Evolutionary conservation across 257 asterid genomes (phyloP), one percentile per base, ranked within the genome.

Genomic region (Salvia splendens): DNA sequence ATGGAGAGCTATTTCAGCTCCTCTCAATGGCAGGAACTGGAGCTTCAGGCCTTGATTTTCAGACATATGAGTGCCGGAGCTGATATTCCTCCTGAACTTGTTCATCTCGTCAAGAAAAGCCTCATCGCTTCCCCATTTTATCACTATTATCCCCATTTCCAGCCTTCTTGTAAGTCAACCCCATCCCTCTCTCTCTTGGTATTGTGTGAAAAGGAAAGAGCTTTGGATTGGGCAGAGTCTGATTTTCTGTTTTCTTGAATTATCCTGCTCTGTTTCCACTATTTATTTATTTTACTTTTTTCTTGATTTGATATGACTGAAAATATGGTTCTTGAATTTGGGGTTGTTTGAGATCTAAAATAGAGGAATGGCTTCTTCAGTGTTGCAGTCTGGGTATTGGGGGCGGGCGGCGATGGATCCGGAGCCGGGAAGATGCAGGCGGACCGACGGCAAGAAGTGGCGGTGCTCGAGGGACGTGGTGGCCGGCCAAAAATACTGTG

Each of bases 391-490:
- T 35, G 91, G 91, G 61, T 88, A 85, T 17, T 88, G 96, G 96
- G 93, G 96, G 32, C 74, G 79, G 50, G 86, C 75, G 8, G 85
- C 84, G 8, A 92, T 86, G 97, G 98, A 93, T 88, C 95, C 97
- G 9, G 98, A 93, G 84, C 97, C 98, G 12, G 94, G 97, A n/a
- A 64, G 98, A 16, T 92, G 98, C 80, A 78, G 98, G 75, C 81
- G 98, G 71, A 92, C 98, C 8, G 98, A 92, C 69, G 98, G 98
- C 35, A 92, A 92, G 84, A 92, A 92, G 50, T 92, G 98, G 98
- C 84, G 98, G 79, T 92, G 98, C 81, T 86, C 98, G 4, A 81
- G 95, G 70, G 97, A 89, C 59, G 95, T 90, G 63, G 96, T 90
- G 80, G 79, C 84, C 51, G 96, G 89, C 20, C 92, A 85, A 64